phyloP scores from a whole-genome alignment of 345 rosid species.

The Eucalyptus erythrocorys region DNA sequence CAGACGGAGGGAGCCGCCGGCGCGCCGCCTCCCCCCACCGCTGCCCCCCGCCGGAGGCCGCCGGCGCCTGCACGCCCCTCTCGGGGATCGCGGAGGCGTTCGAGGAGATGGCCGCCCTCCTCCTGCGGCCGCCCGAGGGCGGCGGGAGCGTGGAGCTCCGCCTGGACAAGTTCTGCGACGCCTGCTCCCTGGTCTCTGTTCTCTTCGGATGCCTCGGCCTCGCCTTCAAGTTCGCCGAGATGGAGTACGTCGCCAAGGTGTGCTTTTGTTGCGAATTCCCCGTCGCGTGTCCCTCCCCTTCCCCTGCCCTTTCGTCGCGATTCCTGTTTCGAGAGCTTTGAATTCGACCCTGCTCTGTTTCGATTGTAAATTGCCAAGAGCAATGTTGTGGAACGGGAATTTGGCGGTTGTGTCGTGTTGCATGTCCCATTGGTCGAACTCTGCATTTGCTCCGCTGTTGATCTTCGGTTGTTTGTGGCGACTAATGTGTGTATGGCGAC shows the following conservation, averaged over 20 bases:
- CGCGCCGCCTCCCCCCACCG: neutral
- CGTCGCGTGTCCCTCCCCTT: neutral
- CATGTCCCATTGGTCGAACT: neutral
- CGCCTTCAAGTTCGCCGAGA: constrained; percentile 84
- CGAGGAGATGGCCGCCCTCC: constrained; percentile 29
- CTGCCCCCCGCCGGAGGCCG: neutral
- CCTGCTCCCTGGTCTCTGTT: constrained; percentile 59
- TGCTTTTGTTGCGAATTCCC: neutral
- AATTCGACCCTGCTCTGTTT: neutral
- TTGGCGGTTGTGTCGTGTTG: neutral
- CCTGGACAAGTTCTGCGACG: constrained; percentile 47
- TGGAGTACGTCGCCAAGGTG: constrained; percentile 75
- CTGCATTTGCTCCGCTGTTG: neutral
- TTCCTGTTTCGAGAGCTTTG: neutral
- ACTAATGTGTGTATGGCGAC: neutral
- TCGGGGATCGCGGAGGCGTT: constrained; percentile 51
- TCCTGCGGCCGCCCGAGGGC: constrained; percentile 11
- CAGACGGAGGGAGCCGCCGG: neutral
- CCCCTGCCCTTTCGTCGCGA: neutral
- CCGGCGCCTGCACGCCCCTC: constrained; percentile 14
- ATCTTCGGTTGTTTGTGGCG: neutral
- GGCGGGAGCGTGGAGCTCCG: constrained; percentile 11
- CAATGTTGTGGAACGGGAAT: neutral
- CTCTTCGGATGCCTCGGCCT: constrained; percentile 71
- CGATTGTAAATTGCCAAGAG: neutral